Base-by-base conservation (phyloP, 169 alveolate species). In the Plasmodium knowlesi region DNA sequence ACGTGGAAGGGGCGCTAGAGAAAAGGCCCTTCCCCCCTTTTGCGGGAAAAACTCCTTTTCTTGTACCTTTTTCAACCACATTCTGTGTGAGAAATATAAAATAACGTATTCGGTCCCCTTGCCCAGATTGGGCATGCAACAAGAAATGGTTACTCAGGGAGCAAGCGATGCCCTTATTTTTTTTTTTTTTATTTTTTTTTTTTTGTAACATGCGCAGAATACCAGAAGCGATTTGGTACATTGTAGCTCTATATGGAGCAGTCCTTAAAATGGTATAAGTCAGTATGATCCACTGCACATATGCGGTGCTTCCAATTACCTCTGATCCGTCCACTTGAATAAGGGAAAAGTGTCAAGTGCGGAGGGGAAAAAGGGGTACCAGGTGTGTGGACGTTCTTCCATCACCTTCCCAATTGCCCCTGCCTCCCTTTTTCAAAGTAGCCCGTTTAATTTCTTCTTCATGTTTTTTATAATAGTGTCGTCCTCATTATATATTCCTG, bases 401-500 rank as follows among this genome's bases (percentile, higher is more conserved):
- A 22, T 5, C 76, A 67, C 14, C 37, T 6, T 4, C 37, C 76
- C 12, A 67, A 10, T 28, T 4, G 1, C 14, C 76, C 30, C 37
- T 16, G 5, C n/a, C 6, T 67, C 76, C 30, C 37, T 16, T 22
- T 12, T 22, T 67, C 76, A 67, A 22, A 67, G 76, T 37, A 67
- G 76, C 37, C 73, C 70, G 53, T 43, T 83, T 5, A 84, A 46
- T 25, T 74, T 84, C 61, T 73, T 84, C 57, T 84, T 84, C 93
- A 84, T 84, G 73, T 53, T 84, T 43, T 72, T 25, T n/a, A 84
- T 84, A 46, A 84, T 85, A 41, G 79, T 72, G 30, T 85, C 93
- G 30, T 85, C 84, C 46, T 85, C 93, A 25, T 85, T 85, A 34
- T 85, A 85, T 85, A 85, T 85, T 16, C 93, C 93, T 1, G 79